Base-by-base conservation (phyloP, 805 yeast species). In the Yarrowia alimentaria region DNA sequence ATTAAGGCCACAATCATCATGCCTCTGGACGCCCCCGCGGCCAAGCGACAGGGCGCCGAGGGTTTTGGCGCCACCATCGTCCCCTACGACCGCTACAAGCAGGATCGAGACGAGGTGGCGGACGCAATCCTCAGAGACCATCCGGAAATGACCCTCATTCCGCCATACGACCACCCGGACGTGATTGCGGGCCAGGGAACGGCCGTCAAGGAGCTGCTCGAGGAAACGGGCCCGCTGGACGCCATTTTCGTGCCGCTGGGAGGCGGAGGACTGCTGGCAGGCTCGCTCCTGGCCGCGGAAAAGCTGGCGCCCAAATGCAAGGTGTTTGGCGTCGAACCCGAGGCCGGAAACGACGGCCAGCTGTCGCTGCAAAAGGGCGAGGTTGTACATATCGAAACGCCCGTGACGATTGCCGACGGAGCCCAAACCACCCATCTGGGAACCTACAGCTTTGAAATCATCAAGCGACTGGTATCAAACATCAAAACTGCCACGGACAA, bases 111-210 rank as follows among this genome's bases (percentile, higher is more conserved):
- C 54, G 60, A 70, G 7, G 71, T 76, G 3, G 47, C 47, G 31
- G 71, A 72, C 57, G 64, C 60, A 32, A 59, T 74, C 28, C 63
- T 74, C 51, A 56, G 68, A 31, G 56, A 58, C 4, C 55, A 64
- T 33, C 63, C 73, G 37, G 67, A 67, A 53, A 64, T 73, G 53
- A 68, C 71, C 10, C 65, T 73, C 51, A 70, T 75, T 25, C 78
- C 77, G 1, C 78, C 79, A 4, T 75, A 72, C 54, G 69, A 74
- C 56, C 77, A 74, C 55, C 76, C 77, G 6, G 69, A 67, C 53
- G 75, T 74, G 53, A 69, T 74, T 52, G 77, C 78, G 10, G 79
- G 79, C 8, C 79, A 74, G 56, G 78, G 78, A 11, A 74, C 79
- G 9, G 61, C 68, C 18, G 33, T 28, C 7, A 40, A 40, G 19